These are phyloP conservation scores for Magnolia kwangsiensis DNA, from an alignment of 164 flowering plant species.

Conservation along the genomic window DNA sequence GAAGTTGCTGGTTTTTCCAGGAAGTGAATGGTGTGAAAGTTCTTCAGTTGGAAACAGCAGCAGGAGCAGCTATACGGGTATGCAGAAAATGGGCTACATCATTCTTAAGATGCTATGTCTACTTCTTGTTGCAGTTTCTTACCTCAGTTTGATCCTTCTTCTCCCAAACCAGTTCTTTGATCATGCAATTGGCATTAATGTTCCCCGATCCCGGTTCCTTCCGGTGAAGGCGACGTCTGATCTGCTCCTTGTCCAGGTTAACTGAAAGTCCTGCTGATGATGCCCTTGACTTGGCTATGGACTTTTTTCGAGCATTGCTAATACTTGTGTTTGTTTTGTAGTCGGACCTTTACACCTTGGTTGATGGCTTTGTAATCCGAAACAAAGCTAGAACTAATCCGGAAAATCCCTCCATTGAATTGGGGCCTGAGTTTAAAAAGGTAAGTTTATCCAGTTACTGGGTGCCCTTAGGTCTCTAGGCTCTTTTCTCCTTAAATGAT, in stretches of 20 bases:
- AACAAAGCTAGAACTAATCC: constrained; percentile 67
- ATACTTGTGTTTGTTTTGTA: constrained; percentile 26
- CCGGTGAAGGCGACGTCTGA: constrained; percentile 96
- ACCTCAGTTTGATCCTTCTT: neutral
- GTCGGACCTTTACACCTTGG: constrained; percentile 86
- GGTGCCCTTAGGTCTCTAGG: neutral
- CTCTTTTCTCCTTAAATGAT: neutral
- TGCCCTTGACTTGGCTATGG: neutral
- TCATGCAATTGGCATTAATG: constrained; percentile 84
- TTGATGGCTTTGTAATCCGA: constrained; percentile 63
- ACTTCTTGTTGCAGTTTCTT: constrained; percentile 2
- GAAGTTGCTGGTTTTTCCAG: constrained; percentile 33
- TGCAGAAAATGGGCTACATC: neutral
- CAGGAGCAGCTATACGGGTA: constrained; percentile 94
- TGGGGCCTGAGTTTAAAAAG: constrained; percentile 95
- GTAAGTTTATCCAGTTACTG: constrained; percentile 23
- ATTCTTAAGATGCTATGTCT: constrained; percentile 1
- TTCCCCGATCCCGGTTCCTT: constrained; percentile 86
- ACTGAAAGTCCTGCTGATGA: neutral
- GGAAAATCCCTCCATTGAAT: constrained; percentile 71
- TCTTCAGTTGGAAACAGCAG: constrained; percentile 96
- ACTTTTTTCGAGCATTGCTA: neutral
- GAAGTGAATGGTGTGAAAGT: constrained; percentile 86
- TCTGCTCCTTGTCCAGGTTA: constrained; percentile 92
- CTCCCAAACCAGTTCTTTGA: constrained; percentile 70